phyloP scores from a whole-genome alignment of 768 basidiomycete genomes.

The Boletus subcaerulescens region DNA sequence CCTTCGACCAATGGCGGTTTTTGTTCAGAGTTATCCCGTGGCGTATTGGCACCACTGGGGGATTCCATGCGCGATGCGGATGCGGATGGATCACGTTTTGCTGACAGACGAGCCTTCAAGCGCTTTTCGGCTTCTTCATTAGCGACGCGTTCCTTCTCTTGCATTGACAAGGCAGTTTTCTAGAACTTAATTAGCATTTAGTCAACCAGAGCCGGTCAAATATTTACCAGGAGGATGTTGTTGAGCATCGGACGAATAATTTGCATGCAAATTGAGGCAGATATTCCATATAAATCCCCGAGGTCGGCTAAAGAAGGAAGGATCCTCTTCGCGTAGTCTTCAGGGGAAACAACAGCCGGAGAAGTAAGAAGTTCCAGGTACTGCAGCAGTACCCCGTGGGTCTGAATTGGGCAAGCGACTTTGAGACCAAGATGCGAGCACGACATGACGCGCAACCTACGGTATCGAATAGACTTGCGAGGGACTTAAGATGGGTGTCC shows the following conservation, averaged over 20 bases:
- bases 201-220: neutral
- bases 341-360: slow-evolving; percentile 59
- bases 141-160: slow-evolving; percentile 66
- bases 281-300: slow-evolving; percentile 72
- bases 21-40: slow-evolving; percentile 25
- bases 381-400: slow-evolving; percentile 88
- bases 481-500: slow-evolving; percentile 78
- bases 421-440: slow-evolving; percentile 18
- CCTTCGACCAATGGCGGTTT: slow-evolving; percentile 31
- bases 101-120: slow-evolving; percentile 69
- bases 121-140: slow-evolving; percentile 78
- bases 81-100: slow-evolving; percentile 67
- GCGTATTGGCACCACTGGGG: slow-evolving; percentile 40
- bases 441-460: slow-evolving; percentile 47
- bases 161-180: slow-evolving; percentile 59
- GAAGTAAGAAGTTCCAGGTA: slow-evolving; percentile 85
- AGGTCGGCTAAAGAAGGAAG: slow-evolving; percentile 76
- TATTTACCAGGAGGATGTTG: slow-evolving; percentile 53
- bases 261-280: slow-evolving; percentile 89
- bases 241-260: slow-evolving; percentile 83
- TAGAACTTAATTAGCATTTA: slow-evolving; percentile 26
- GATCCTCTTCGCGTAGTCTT: slow-evolving; percentile 71
- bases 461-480: slow-evolving; percentile 85
- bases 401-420: slow-evolving; percentile 46
- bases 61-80: slow-evolving; percentile 62